Evolutionary conservation across 1,139 yeast genomes (phyloP).

Genomic region (Suzukiozyma palmioleophila): DNA sequence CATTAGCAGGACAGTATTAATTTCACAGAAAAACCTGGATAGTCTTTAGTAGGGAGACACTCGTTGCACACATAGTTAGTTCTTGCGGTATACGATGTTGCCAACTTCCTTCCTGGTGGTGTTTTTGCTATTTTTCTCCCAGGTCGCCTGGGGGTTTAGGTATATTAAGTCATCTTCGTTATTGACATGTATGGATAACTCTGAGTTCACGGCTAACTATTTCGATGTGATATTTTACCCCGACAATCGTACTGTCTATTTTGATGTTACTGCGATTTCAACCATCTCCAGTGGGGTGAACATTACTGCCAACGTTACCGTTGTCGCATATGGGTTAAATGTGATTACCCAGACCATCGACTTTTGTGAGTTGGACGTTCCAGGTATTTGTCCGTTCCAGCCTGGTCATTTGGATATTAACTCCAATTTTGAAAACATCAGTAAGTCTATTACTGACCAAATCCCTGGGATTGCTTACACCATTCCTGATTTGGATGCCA

Average conservation of each 20-base stretch:
- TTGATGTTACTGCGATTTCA: constrained; percentile 75
- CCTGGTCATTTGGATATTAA: constrained; percentile 82
- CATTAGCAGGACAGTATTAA: no score
- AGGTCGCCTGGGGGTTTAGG: constrained; percentile 15
- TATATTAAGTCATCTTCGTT: constrained; percentile 64
- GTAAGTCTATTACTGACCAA: constrained; percentile 37
- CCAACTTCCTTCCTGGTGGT: constrained; percentile 2
- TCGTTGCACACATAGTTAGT: no score
- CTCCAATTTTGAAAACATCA: constrained; percentile 43
- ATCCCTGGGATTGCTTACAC: constrained; percentile 85
- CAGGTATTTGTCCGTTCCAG: constrained; percentile 71
- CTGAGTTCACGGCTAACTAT: constrained; percentile 82
- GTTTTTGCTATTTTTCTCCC: constrained; percentile 8
- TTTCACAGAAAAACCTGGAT: no score
- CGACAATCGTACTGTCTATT: constrained; percentile 53
- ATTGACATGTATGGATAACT: constrained; percentile 87
- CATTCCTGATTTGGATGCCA: constrained; percentile 91
- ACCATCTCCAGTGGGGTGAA: constrained; percentile 60
- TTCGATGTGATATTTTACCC: constrained; percentile 77
- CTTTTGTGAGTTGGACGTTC: constrained; percentile 57
- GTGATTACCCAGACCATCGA: constrained; percentile 52
- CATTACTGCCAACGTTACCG: constrained; percentile 59
- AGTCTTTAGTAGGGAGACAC: no score
- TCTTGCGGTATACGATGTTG: neutral
- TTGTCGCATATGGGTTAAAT: constrained; percentile 83